Percentiles rank a stretch among this genome's conserved stretches.
phyloP scores from a whole-genome alignment of 2,329 filamentous ascomycete species.

The Cordyceps sp. region DNA sequence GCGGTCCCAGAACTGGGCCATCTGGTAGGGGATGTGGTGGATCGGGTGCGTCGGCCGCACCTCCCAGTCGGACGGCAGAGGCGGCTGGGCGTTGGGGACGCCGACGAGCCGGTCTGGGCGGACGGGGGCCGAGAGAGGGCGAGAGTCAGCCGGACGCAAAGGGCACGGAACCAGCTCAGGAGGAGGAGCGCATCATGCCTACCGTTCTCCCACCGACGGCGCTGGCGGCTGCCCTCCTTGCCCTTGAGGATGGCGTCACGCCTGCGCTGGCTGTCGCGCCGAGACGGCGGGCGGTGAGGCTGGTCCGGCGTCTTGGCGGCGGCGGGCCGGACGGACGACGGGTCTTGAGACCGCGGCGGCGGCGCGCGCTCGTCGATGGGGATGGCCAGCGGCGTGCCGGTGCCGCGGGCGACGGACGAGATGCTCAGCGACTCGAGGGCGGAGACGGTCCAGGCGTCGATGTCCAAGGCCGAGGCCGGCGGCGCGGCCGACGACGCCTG shows the following conservation, averaged over 20 bases:
- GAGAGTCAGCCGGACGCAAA: conserved; percentile 12
- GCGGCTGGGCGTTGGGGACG: conserved; percentile 76
- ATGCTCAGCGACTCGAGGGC: conserved; percentile 39
- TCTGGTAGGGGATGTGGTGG: conserved; percentile 69
- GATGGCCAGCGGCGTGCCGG: conserved; percentile 52
- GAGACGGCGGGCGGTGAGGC: conserved; percentile 26
- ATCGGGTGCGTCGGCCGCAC: conserved; percentile 67
- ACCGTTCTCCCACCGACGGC: conserved; percentile 94
- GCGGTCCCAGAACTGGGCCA: conserved; percentile 71
- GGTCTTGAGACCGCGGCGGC: conserved; percentile 3
- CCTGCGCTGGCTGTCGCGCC: conserved; percentile 36
- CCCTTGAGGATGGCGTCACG: conserved; percentile 72
- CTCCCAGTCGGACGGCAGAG: conserved; percentile 67
- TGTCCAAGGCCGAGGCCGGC: no score
- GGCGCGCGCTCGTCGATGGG: conserved; percentile 45
- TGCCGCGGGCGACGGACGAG: conserved; percentile 38
- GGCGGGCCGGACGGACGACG: conserved; percentile 2
- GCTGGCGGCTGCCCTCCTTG: conserved; percentile 74
- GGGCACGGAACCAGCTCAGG: no score
- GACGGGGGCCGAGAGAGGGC: neutral
- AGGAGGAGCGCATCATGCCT: no score
- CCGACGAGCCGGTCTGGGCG: conserved; percentile 61
- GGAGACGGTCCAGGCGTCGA: conserved; percentile 50
- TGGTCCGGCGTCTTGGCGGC: conserved; percentile 8
- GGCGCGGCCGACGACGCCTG: neutral